Evolutionary conservation across 139 green algal species (phyloP).

Genomic region (Pseudopediastrum boryanum): DNA sequence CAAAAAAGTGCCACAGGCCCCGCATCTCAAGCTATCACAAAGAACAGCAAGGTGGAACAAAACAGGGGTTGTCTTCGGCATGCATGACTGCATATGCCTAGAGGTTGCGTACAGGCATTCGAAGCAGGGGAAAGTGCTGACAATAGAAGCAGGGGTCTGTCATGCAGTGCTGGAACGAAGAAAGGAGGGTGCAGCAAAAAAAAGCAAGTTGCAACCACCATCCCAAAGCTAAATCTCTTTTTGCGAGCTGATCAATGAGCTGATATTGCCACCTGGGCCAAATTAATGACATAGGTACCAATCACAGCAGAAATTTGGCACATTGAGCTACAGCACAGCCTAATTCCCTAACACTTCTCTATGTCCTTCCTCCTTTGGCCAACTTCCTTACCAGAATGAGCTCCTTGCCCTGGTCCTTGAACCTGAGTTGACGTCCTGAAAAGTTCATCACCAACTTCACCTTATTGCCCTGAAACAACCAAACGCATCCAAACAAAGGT

Average conservation of each 20-base stretch:
- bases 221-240: background rate
- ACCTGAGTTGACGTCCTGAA: constrained; percentile 34
- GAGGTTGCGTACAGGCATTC: too few species aligned
- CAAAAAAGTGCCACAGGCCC: too few species aligned
- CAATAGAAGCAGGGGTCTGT: too few species aligned
- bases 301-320: background rate
- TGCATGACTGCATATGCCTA: too few species aligned
- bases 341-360: background rate
- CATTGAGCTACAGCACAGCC: background rate
- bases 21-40: too few species aligned
- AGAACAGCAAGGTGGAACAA: too few species aligned
- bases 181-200: too few species aligned
- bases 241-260: background rate
- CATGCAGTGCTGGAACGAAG: too few species aligned
- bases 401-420: constrained; percentile 45
- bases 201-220: background rate
- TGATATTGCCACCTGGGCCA: background rate
- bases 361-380: too few species aligned
- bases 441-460: constrained; percentile 43
- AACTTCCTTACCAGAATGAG: constrained; percentile 44
- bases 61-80: too few species aligned
- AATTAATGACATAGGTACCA: background rate
- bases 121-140: too few species aligned
- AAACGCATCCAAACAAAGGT: too few species aligned
- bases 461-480: constrained; percentile 37